Base-by-base conservation (phyloP, 257 asterid genomes). In the Gynochthodes officinalis region DNA sequence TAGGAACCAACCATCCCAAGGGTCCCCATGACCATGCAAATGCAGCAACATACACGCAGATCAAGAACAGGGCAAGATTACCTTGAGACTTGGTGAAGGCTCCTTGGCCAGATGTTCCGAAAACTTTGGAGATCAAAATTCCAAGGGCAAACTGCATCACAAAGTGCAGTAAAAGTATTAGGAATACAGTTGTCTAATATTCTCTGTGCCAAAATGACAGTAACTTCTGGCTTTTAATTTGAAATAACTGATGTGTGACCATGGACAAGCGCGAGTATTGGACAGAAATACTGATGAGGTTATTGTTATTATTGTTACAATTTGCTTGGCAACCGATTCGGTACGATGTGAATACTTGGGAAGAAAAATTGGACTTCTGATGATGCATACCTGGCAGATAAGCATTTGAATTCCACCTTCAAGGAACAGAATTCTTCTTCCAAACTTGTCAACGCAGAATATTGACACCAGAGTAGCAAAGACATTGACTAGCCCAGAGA, bases 1-100 rank as follows among this genome's bases (percentile, higher is more conserved):
- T 84, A 0, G 94, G 94, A 0, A 88, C 94, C 70, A 84, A 33
- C 94, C 90, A 88, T 23, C 94, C 90, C 62, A 88, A 57, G 19
- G 94, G 94, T 0, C 94, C 90, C 94, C 94, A 88, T 2, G 89
- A 86, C 90, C 89, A 85, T 5, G 89, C 89, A 49, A 86, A 88
- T 0, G 88, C 90, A 2, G 89, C 82, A 35, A 88, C 94, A 13
- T 82, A 86, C 0, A 81, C 14, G 55, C 93, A 86, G n/a, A 87
- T 87, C 30, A 87, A 73, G 19, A 69, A 67, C n/a, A 87, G 48
- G 0, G 88, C 81, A 0, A 78, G 19, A 27, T 85, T 52, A 0
- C 93, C 93, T 1, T 67, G 49, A 2, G 65, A 54, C 39, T 71
- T 77, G 62, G 72, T 72, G 77, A 85, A 83, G 2, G 58, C 18